Conservation (phyloP, 208 protist species). For the Strigomonas culicis region DNA sequence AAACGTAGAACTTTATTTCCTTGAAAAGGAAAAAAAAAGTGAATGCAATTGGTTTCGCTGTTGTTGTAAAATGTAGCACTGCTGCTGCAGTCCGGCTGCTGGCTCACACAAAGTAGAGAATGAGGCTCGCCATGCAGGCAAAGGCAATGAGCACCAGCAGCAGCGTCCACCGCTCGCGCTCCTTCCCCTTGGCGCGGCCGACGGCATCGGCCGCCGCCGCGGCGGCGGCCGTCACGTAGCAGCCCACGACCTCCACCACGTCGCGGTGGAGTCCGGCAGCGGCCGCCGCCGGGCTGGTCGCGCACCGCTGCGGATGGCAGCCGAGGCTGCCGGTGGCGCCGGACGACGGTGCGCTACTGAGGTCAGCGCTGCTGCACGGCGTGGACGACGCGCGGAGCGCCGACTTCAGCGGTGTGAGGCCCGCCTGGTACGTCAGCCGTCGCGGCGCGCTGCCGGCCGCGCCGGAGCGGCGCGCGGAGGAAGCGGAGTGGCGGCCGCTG, state of each 20-base stretch:
- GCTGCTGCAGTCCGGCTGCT: no score
- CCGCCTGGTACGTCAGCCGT: no score
- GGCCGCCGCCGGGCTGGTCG: no score
- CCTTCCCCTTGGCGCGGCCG: background rate
- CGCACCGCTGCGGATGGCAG: no score
- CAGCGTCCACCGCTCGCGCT: no score
- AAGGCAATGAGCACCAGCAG: no score
- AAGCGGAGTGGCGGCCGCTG: background rate
- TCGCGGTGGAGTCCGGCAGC: background rate
- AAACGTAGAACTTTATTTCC: background rate
- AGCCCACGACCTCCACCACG: background rate
- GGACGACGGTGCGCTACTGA: background rate
- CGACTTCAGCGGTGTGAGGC: background rate
- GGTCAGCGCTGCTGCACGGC: background rate
- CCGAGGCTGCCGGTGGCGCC: no score
- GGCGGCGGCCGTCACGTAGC: background rate
- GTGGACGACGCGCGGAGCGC: background rate
- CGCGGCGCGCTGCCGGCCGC: no score
- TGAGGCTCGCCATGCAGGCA: no score
- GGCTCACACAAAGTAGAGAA: no score
- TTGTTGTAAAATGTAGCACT: background rate
- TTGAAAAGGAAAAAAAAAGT: background rate
- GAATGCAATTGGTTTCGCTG: background rate
- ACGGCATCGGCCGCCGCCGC: no score
- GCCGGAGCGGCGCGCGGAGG: background rate